Evolutionary conservation across 2,329 filamentous ascomycete genomes (phyloP).

Genomic region (Fusarium drepaniforme): DNA sequence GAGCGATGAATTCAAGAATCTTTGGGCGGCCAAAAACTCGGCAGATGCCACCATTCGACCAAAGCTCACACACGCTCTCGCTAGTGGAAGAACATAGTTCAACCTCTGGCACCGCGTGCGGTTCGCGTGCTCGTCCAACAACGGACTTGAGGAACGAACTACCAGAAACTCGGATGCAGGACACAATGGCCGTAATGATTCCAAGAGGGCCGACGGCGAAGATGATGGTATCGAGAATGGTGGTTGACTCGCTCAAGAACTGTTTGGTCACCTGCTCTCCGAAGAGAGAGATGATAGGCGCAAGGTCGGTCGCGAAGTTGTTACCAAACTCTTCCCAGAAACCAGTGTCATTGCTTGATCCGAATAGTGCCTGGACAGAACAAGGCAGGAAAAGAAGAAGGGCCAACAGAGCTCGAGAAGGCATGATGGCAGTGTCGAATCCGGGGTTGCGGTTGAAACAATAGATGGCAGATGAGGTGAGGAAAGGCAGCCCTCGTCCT

Average conservation of each 20-base stretch:
- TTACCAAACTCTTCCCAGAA: neutral
- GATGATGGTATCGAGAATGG: neutral
- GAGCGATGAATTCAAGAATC: neutral
- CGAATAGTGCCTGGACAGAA: neutral
- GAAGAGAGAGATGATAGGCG: neutral
- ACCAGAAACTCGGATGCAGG: neutral
- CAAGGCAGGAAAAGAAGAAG: neutral
- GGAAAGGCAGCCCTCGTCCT: neutral
- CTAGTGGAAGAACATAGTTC: neutral
- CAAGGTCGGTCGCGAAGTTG: slow-evolving; percentile 1
- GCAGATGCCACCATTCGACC: neutral
- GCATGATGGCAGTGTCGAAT: neutral
- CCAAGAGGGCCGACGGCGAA: neutral
- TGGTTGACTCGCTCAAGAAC: neutral
- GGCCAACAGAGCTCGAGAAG: neutral
- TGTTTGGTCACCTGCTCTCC: neutral
- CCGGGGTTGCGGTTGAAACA: neutral
- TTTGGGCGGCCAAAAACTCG: neutral
- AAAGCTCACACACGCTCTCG: neutral
- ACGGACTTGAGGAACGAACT: neutral
- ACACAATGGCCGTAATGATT: neutral
- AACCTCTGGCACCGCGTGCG: neutral
- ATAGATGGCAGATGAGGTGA: neutral
- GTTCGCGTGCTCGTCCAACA: neutral
- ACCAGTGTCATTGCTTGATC: neutral